phyloP scores from a whole-genome alignment of 2,329 filamentous ascomycete species.

The Penicillium sp. region DNA sequence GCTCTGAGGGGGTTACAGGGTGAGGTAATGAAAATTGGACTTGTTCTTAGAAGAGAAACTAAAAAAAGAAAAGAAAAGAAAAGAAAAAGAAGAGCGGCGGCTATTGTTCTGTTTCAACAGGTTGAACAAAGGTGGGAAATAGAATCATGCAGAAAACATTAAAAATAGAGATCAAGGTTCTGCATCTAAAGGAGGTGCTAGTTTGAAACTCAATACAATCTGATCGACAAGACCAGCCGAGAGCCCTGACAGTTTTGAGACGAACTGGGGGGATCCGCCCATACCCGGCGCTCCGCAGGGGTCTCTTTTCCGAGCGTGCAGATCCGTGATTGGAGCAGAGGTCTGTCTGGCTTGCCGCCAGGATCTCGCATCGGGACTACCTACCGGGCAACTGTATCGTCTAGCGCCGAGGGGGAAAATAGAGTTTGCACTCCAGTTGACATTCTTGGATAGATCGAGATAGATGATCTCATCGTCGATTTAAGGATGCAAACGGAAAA shows the following conservation, averaged over 20 bases:
- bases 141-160: conserved; percentile 4
- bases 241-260: conserved; percentile 4
- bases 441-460: conserved; percentile 9
- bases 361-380: conserved; percentile 8
- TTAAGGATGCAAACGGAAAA: conserved; percentile 14
- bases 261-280: conserved; percentile 12
- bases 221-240: conserved; percentile 7
- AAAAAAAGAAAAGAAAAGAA: background rate
- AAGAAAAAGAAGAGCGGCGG: background rate
- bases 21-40: background rate
- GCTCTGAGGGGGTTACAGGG: background rate
- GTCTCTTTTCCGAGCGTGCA: background rate
- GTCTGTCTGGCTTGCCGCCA: conserved; percentile 17
- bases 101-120: conserved; percentile 6
- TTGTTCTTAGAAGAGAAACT: background rate
- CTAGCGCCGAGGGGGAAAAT: conserved; percentile 8
- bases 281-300: conserved; percentile 10
- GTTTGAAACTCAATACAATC: conserved; percentile 16
- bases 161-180: conserved; percentile 13
- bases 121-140: background rate
- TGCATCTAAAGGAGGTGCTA: background rate
- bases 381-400: conserved; percentile 2
- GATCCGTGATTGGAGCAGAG: conserved; percentile 11
- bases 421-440: conserved; percentile 1
- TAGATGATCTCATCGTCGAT: conserved; percentile 12